Conservation (phyloP, 2,329 filamentous ascomycete species). For the Neofusicoccum parvum region DNA sequence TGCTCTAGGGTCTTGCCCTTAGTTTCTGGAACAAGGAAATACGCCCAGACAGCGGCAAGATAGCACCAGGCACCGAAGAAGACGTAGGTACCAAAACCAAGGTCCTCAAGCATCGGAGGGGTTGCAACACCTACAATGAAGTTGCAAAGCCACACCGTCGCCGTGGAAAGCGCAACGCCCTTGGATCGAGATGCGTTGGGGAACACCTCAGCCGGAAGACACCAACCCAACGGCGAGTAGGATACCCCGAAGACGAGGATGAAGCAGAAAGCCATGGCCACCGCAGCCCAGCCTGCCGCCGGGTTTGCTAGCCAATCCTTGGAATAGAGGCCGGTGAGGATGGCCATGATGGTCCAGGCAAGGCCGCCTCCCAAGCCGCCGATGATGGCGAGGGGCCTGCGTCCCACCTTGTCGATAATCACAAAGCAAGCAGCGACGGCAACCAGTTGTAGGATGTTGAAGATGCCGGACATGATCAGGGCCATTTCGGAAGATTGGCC, state of each 20-base stretch:
- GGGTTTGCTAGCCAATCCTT: conserved; percentile 54
- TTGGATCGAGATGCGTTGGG: conserved; percentile 19
- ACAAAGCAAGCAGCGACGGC: conserved; percentile 20
- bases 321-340: conserved; percentile 56
- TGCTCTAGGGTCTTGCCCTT: conserved; percentile 37
- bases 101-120: conserved; percentile 63
- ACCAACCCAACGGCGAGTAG: conserved; percentile 34
- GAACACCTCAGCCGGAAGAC: conserved; percentile 22
- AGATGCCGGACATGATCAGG: conserved; percentile 26
- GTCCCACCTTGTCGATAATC: conserved; percentile 26
- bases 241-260: conserved; percentile 60
- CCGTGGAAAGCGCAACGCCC: conserved; percentile 61
- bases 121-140: conserved; percentile 67
- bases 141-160: conserved; percentile 65
- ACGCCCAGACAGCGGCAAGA: conserved; percentile 38
- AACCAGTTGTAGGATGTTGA: conserved; percentile 42
- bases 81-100: conserved; percentile 46
- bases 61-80: conserved; percentile 41
- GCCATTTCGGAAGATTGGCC: conserved; percentile 39
- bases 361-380: conserved; percentile 27
- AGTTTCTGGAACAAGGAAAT: conserved; percentile 39
- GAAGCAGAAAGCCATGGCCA: conserved; percentile 47
- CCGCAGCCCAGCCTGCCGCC: conserved; percentile 56
- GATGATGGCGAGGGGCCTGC: conserved; percentile 21
- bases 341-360: conserved; percentile 54